phyloP scores from a whole-genome alignment of 2,329 filamentous ascomycete genomes.

The Pseudogymnoascus sp. region DNA sequence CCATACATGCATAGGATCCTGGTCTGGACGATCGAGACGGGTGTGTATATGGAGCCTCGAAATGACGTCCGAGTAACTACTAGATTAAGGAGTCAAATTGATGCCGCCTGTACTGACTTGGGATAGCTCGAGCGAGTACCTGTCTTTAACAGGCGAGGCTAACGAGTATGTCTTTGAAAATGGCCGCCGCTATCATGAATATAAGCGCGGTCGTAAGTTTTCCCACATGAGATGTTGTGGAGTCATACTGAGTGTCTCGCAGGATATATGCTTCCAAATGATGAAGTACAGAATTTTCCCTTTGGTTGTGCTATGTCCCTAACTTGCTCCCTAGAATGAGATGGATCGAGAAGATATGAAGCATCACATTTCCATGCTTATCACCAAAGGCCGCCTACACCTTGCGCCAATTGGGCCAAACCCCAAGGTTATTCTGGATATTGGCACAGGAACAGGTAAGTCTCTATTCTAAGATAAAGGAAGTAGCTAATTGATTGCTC shows the following conservation, averaged over 20 bases:
- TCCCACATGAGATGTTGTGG: background rate
- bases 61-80: background rate
- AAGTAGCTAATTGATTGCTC: background rate
- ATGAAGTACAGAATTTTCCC: slow-evolving; percentile 5
- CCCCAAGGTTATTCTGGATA: slow-evolving; percentile 13
- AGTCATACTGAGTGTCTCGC: background rate
- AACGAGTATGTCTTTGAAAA: slow-evolving; percentile 11
- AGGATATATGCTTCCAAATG: slow-evolving; percentile 9
- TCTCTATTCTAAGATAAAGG: background rate
- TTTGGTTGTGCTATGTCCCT: slow-evolving; percentile 16
- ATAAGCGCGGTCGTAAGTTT: slow-evolving; percentile 9
- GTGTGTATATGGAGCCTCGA: background rate
- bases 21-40: background rate
- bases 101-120: background rate
- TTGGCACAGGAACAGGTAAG: slow-evolving; percentile 13
- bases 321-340: slow-evolving; percentile 3
- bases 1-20: background rate
- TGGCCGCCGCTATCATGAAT: slow-evolving; percentile 13
- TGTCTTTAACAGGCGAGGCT: background rate
- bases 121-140: background rate
- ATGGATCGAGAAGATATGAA: slow-evolving; percentile 15
- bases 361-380: slow-evolving; percentile 13
- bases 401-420: background rate
- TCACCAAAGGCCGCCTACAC: slow-evolving; percentile 12
- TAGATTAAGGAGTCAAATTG: background rate